A percentile compares a stretch with the other conserved stretches of the same genome.
Evolutionary conservation across 192 early-diverging fungal species (phyloP).

Genomic region (Linderina pennispora): DNA sequence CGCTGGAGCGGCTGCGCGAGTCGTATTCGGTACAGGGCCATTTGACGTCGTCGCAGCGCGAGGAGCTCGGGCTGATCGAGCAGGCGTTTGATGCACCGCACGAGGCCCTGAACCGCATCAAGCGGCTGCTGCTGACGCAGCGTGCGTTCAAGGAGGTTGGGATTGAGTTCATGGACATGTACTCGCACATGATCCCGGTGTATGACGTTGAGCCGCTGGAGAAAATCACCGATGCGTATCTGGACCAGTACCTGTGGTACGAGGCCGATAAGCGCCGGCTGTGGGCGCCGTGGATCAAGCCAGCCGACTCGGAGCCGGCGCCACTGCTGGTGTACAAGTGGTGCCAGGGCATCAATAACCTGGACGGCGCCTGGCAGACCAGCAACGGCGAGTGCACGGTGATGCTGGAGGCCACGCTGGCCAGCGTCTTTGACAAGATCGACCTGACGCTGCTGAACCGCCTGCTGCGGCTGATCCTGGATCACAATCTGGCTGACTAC

Average conservation of each 20-base stretch:
- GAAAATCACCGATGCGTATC: constrained; percentile 98
- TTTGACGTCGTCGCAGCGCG: constrained; percentile 92
- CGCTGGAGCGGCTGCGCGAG: constrained; percentile 92
- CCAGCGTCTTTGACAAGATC: constrained; percentile 93
- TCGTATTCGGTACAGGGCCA: constrained; percentile 93
- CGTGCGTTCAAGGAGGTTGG: constrained; percentile 99
- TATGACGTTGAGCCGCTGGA: constrained; percentile 99
- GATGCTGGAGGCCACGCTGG: constrained; percentile 91
- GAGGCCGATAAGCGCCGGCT: constrained; percentile 96
- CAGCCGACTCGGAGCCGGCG: constrained; percentile 92
- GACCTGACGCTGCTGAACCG: constrained; percentile 94
- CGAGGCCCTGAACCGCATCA: constrained; percentile 68
- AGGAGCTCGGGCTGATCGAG: constrained; percentile 97
- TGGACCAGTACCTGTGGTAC: constrained; percentile 99
- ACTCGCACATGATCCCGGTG: constrained; percentile 94
- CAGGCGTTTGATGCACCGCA: constrained; percentile 98
- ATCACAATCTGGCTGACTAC: constrained; percentile 99
- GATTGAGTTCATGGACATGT: constrained; percentile 99
- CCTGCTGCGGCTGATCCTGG: constrained; percentile 89
- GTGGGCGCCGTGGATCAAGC: constrained; percentile 99
- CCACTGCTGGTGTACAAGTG: constrained; percentile 97
- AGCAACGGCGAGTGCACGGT: constrained; percentile 88
- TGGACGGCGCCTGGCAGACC: constrained; percentile 93
- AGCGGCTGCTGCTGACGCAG: constrained; percentile 92
- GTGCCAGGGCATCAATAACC: constrained; percentile 98